Evolutionary conservation across 148 eudicot species (phyloP).

Genomic region (Hydrangea macrophylla): DNA sequence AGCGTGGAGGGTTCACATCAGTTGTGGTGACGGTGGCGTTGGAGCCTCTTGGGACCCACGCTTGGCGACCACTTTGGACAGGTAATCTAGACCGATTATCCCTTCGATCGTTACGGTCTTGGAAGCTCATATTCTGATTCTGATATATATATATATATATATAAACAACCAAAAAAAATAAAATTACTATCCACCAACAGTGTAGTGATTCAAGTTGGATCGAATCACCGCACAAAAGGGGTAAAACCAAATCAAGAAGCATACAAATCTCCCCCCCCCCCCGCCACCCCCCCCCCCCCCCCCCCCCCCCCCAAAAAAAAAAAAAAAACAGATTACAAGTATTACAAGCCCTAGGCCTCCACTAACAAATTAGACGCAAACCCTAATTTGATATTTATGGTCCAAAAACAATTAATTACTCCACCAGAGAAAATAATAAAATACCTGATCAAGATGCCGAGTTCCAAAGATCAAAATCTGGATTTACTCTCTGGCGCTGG

Average conservation of each 20-base stretch:
- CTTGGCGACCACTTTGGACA: conserved; percentile 41
- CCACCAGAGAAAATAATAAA: background rate
- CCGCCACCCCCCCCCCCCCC: too few relatives aligned
- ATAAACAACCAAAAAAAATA: background rate
- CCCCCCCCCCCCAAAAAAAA: too few relatives aligned
- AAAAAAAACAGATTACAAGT: background rate
- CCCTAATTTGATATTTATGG: background rate
- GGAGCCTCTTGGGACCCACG: conserved; percentile 71
- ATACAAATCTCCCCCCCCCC: too few relatives aligned
- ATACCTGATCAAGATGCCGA: background rate
- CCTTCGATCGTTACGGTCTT: conserved; percentile 46
- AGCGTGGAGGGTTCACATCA: conserved; percentile 23
- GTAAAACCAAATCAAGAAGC: too few relatives aligned
- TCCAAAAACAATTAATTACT: background rate
- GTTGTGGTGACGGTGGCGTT: conserved; percentile 18
- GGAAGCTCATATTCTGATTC: conserved; percentile 60
- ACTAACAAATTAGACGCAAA: background rate
- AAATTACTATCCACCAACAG: background rate
- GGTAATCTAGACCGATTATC: conserved; percentile 41
- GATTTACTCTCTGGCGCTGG: too few relatives aligned
- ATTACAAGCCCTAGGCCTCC: background rate
- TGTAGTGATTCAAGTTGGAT: background rate
- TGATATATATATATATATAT: too few relatives aligned
- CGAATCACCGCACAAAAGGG: background rate
- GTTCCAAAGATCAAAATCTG: background rate